Evolutionary conservation across 2,329 filamentous ascomycete species (phyloP).

Genomic region (Neonectria magnoliae): DNA sequence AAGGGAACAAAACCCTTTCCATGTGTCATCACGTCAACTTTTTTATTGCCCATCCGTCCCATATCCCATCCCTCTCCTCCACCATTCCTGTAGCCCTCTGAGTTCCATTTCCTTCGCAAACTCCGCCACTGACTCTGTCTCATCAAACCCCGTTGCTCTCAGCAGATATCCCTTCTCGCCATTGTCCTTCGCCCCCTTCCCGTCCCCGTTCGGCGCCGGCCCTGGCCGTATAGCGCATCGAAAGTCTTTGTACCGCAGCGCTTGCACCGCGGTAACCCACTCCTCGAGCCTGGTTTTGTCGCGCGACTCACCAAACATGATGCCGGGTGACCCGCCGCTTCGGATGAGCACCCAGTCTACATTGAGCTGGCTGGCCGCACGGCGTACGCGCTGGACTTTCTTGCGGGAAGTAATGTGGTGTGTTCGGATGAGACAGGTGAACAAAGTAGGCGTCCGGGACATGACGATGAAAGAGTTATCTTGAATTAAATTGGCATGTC

Average conservation of each 20-base stretch:
- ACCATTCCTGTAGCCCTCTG: conserved; percentile 70
- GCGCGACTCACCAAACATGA: conserved; percentile 79
- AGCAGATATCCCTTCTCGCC: not conserved
- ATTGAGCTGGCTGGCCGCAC: conserved; percentile 67
- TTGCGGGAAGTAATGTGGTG: conserved; percentile 86
- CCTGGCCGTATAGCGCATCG: conserved; percentile 68
- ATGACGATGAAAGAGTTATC: conserved; percentile 21
- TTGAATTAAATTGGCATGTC: conserved; percentile 10
- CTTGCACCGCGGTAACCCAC: conserved; percentile 74
- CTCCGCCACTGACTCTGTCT: conserved; percentile 71
- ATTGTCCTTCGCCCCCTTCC: conserved; percentile 3
- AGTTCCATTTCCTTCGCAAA: conserved; percentile 71
- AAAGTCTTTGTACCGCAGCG: conserved; percentile 77
- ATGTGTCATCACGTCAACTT: not conserved
- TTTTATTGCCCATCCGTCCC: conserved; percentile 21
- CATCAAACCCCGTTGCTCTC: conserved; percentile 54
- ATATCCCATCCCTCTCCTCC: conserved; percentile 74
- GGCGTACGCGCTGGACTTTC: conserved; percentile 69
- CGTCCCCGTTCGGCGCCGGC: conserved; percentile 22
- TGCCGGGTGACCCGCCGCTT: conserved; percentile 74
- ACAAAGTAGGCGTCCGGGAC: conserved; percentile 32
- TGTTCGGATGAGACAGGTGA: conserved; percentile 71
- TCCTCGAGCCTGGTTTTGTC: conserved; percentile 63
- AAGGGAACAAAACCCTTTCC: no score
- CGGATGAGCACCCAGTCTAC: conserved; percentile 71